Conservation (phyloP, 176 grass and related monocot species). For the Aegilops speltoides region DNA sequence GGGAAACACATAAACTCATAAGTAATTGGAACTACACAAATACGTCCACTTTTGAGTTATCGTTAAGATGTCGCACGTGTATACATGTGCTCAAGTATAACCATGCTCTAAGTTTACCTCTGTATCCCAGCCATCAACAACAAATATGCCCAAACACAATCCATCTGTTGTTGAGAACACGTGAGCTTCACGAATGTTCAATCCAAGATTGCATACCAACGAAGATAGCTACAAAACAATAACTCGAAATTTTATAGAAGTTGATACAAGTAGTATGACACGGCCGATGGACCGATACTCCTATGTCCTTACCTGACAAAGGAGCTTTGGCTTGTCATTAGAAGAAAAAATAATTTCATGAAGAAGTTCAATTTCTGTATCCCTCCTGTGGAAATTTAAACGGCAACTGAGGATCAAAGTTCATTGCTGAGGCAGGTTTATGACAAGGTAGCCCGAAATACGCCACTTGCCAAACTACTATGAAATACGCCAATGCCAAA, state of each 20-base stretch:
- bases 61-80: too few relatives aligned
- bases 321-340: slow-evolving; percentile 80
- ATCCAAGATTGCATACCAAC: slow-evolving; percentile 61
- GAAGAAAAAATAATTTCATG: slow-evolving; percentile 97
- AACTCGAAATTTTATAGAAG: too few relatives aligned
- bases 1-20: background rate
- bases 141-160: slow-evolving; percentile 87
- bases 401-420: background rate
- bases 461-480: background rate
- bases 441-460: background rate
- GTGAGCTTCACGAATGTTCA: slow-evolving; percentile 94
- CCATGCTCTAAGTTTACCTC: slow-evolving; percentile 52
- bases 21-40: too few relatives aligned
- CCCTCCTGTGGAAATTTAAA: slow-evolving; percentile 52
- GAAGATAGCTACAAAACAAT: slow-evolving; percentile 64
- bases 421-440: background rate
- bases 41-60: too few relatives aligned
- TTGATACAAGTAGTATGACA: too few relatives aligned
- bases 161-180: slow-evolving; percentile 93
- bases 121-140: slow-evolving; percentile 84
- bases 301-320: slow-evolving; percentile 47
- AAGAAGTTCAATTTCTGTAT: slow-evolving; percentile 35
- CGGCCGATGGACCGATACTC: background rate
- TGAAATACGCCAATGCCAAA: too few relatives aligned
- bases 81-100: too few relatives aligned